Conservation (phyloP, 129 eudicot species). For the Chrysanthemum seticuspe region DNA sequence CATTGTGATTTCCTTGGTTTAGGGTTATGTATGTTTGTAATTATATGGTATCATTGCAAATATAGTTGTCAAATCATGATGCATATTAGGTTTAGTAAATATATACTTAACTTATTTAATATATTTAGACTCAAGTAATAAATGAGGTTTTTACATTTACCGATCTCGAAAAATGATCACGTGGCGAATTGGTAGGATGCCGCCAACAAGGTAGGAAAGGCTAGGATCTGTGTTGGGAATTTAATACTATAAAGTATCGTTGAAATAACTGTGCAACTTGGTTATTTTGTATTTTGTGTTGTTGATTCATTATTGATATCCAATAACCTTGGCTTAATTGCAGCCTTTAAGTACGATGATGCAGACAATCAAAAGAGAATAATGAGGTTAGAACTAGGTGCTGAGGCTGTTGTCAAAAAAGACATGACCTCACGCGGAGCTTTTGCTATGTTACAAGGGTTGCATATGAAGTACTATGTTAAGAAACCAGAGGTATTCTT, state of each 20-base stretch:
- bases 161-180: too few relatives aligned
- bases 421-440: conserved; percentile 57
- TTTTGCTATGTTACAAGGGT: conserved; percentile 69
- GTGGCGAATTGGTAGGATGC: too few relatives aligned
- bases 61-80: conserved; percentile 6
- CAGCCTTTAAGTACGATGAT: conserved; percentile 46
- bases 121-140: not conserved
- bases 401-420: conserved; percentile 47
- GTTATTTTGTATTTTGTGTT: not conserved
- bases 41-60: not conserved
- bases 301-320: not conserved
- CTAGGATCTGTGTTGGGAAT: not conserved
- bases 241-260: not conserved
- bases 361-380: conserved; percentile 47
- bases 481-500: conserved; percentile 59
- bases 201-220: too few relatives aligned
- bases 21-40: too few relatives aligned
- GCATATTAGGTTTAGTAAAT: conserved; percentile 13
- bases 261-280: too few relatives aligned
- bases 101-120: not conserved
- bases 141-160: too few relatives aligned
- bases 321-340: conserved; percentile 20
- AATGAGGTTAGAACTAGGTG: conserved; percentile 66
- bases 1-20: too few relatives aligned
- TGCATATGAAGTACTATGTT: conserved; percentile 43